Conservation (phyloP, 495 filamentous ascomycete species). For the Xylaria acuta region DNA sequence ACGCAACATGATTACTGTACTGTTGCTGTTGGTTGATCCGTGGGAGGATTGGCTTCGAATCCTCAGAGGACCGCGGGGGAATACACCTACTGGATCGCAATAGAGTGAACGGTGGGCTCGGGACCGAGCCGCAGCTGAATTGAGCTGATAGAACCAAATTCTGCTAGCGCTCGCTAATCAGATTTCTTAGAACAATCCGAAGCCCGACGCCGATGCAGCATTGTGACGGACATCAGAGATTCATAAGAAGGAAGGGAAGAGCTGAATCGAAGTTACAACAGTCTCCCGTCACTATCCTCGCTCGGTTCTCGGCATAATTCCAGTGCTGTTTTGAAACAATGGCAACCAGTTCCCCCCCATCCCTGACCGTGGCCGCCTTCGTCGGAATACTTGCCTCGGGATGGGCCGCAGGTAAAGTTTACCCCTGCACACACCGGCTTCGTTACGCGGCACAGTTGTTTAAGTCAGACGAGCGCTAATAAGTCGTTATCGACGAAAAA, state of each 20-base stretch:
- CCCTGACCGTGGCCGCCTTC: slow-evolving; percentile 10
- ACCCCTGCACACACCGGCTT: neutral
- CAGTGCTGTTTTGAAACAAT: slow-evolving; percentile 2
- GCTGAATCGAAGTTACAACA: neutral
- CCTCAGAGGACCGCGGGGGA: neutral
- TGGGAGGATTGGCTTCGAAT: neutral
- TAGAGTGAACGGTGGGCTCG: neutral
- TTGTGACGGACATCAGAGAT: neutral
- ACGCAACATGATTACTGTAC: neutral
- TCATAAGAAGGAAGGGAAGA: slow-evolving; percentile 9
- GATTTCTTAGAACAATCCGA: neutral
- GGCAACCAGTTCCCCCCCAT: slow-evolving; percentile 9
- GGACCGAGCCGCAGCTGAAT: neutral
- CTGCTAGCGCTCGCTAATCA: neutral
- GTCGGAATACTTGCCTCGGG: slow-evolving; percentile 22
- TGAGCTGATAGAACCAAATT: neutral
- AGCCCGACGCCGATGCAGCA: neutral
- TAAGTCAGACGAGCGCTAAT: slow-evolving; percentile 8
- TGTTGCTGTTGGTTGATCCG: neutral
- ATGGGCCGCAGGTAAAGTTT: slow-evolving; percentile 26
- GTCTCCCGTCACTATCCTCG: neutral
- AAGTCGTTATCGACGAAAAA: neutral
- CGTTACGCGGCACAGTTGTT: neutral
- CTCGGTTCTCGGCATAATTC: neutral
- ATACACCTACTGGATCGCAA: neutral